phyloP scores from a whole-genome alignment of 208 protist species.

The Leishmania braziliensis region DNA sequence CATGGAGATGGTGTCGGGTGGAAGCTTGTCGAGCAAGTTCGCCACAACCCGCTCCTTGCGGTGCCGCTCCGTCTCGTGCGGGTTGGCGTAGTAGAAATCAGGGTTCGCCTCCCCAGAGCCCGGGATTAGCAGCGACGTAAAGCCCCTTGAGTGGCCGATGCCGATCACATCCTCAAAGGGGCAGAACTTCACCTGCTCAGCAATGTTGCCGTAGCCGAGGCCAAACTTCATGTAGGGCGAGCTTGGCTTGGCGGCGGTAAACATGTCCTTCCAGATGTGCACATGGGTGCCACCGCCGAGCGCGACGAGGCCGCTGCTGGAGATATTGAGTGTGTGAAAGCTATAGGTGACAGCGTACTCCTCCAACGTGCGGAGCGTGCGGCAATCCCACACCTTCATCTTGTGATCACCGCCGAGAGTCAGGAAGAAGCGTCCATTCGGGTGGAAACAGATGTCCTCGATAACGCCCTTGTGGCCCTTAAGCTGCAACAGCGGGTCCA shows the following conservation, averaged over 20 bases:
- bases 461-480: constrained; percentile 93
- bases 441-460: constrained; percentile 85
- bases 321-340: constrained; percentile 86
- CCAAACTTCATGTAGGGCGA: constrained; percentile 88
- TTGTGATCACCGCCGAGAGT: constrained; percentile 96
- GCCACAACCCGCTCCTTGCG: constrained; percentile 87
- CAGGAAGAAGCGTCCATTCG: constrained; percentile 93
- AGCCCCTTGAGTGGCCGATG: constrained; percentile 87
- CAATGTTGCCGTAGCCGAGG: constrained; percentile 89
- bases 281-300: constrained; percentile 81
- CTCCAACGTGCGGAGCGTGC: constrained; percentile 93
- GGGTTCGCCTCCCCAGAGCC: constrained; percentile 91
- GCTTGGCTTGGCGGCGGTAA: constrained; percentile 69
- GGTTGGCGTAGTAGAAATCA: constrained; percentile 94
- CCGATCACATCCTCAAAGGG: constrained; percentile 93
- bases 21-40: constrained; percentile 92
- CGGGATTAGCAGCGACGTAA: constrained; percentile 88
- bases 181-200: constrained; percentile 76
- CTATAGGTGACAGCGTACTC: constrained; percentile 87
- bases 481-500: constrained; percentile 96
- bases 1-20: constrained; percentile 91
- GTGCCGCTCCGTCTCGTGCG: constrained; percentile 92
- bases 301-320: constrained; percentile 83
- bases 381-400: constrained; percentile 98
- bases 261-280: constrained; percentile 90